A percentile compares a stretch with the other conserved stretches of the same genome.
These are phyloP conservation scores for Anisogramma anomala DNA, from an alignment of 2,329 filamentous ascomycete genomes.

Conservation along the genomic window DNA sequence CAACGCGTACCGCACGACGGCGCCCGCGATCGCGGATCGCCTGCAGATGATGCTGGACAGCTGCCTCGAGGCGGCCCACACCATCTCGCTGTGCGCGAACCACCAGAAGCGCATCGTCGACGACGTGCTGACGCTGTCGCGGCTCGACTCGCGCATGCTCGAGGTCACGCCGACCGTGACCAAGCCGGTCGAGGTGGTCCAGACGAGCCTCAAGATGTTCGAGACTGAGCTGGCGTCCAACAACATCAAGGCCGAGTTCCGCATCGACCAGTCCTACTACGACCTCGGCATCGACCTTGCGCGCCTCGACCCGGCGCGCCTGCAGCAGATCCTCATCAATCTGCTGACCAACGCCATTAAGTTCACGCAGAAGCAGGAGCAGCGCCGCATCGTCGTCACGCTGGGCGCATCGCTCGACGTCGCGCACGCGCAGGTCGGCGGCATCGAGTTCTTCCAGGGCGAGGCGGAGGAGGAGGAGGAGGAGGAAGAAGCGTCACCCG, in stretches of 20 bases:
- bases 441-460: conserved; percentile 35
- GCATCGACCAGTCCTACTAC: conserved; percentile 55
- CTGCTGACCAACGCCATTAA: conserved; percentile 58
- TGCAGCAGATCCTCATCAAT: conserved; percentile 67
- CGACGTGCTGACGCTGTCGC: conserved; percentile 61
- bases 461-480: conserved; percentile 29
- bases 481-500: no score
- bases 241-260: conserved; percentile 59
- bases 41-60: conserved; percentile 39
- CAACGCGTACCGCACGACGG: conserved; percentile 26
- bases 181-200: conserved; percentile 54
- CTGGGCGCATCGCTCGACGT: conserved; percentile 51
- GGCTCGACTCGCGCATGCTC: conserved; percentile 64
- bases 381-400: conserved; percentile 49
- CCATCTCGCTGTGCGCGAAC: conserved; percentile 67
- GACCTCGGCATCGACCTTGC: conserved; percentile 58
- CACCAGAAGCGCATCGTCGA: conserved; percentile 73
- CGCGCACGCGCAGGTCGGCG: conserved; percentile 27
- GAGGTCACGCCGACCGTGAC: conserved; percentile 60
- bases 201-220: conserved; percentile 65
- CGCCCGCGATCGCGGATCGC: conserved; percentile 23
- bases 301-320: conserved; percentile 61
- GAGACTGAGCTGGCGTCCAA: conserved; percentile 63
- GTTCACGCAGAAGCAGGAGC: conserved; percentile 50
- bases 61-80: conserved; percentile 66